Conservation (phyloP, 768 basidiomycete species). For the Tulasnella sp. region DNA sequence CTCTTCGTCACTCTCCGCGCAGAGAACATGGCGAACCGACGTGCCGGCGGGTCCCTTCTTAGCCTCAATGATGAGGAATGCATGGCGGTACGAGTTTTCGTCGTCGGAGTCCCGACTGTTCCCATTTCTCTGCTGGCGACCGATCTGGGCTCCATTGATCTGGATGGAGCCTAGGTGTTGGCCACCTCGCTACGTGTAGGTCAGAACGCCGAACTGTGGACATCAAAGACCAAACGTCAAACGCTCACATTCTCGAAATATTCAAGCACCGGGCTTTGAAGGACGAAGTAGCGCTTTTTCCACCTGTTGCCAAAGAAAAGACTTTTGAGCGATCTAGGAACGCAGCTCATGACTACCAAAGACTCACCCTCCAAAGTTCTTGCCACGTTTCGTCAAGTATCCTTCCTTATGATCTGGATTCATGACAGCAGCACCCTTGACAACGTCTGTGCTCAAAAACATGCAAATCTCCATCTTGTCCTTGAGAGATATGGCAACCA, state of each 20-base stretch:
- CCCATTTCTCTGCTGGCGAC: conserved; percentile 70
- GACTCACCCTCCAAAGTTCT: conserved; percentile 79
- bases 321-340: background rate
- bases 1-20: conserved; percentile 90
- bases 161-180: conserved; percentile 80
- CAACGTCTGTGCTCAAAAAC: conserved; percentile 84
- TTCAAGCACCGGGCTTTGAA: conserved; percentile 80
- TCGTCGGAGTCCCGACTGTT: conserved; percentile 48
- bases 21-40: conserved; percentile 79
- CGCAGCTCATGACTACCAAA: background rate
- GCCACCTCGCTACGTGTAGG: conserved; percentile 56
- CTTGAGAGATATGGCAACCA: conserved; percentile 72
- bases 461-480: conserved; percentile 83
- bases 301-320: conserved; percentile 29
- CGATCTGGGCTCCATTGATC: conserved; percentile 91
- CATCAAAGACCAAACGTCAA: background rate
- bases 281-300: conserved; percentile 92
- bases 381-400: conserved; percentile 89
- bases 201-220: background rate
- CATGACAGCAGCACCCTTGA: conserved; percentile 58
- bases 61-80: conserved; percentile 91
- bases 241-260: conserved; percentile 94
- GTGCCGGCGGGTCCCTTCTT: conserved; percentile 59
- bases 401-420: conserved; percentile 86
- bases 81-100: conserved; percentile 91